Base-by-base conservation (phyloP, 2,329 filamentous ascomycete species). In the Phaeomoniella chlamydospora region DNA sequence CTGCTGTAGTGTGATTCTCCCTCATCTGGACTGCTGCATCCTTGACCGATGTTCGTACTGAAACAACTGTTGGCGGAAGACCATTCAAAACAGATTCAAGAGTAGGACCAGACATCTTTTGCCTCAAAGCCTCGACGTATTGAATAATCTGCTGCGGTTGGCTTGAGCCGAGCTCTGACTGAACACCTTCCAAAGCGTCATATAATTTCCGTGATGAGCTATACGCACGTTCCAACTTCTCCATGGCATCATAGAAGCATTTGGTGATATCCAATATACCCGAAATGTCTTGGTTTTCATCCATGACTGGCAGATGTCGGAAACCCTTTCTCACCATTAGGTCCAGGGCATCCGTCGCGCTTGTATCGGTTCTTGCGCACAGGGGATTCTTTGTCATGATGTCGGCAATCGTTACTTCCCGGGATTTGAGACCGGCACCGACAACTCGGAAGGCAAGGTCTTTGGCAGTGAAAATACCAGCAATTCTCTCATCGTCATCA, bases 351-450 rank as follows among this genome's bases (percentile, higher is more conserved):
- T 98, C 90, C 31, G 90, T 98, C 22, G 90, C 90, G 59, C 88
- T 96, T 19, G 90, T 98, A 55, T 98, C 90, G 39, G 90, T 98
- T 56, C 90, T 78, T 37, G 90, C 90, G 58, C 90, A 98, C 12
- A 98, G 74, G 9, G 90, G 90, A 64, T 98, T 98, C 70, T 96
- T 94, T 55, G 90, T 98, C 90, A 98, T 98, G 59, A 98, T 98
- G 55, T 96, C 87, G 46, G 86, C 82, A 55, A 98, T 94, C 15
- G 85, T 93, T 49, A 96, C 76, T 54, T 79, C 84, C 56, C 75
- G 80, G 18, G 90, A 82, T 65, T 94, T 93, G 51, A 87, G 71
- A 17, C 90, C 90, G 38, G 78, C 76, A 38, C 88, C 90, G 16
- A 98, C 88, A 9, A 98, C 90, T 39, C 90, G 78, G 68, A 96